Percentiles rank a stretch among this genome's conserved stretches.
Conservation (phyloP, 2,329 filamentous ascomycete genomes). For the Talaromyces atroroseus region DNA sequence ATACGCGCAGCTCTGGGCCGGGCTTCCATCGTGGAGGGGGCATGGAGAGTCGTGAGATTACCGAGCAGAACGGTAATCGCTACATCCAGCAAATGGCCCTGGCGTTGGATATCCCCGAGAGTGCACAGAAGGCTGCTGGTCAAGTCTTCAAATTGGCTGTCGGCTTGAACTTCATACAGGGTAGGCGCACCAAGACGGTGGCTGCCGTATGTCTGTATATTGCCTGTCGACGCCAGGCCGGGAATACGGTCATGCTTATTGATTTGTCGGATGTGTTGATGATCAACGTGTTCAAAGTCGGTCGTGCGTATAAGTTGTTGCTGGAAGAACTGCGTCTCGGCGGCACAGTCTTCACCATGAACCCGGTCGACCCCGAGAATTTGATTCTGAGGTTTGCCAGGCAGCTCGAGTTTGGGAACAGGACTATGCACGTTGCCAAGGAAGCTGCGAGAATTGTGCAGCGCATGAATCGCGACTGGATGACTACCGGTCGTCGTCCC, state of each 20-base stretch:
- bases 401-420: conserved; percentile 82
- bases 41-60: conserved; percentile 46
- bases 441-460: conserved; percentile 83
- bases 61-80: conserved; percentile 40
- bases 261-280: conserved; percentile 82
- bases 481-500: conserved; percentile 87
- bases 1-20: conserved; percentile 57
- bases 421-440: conserved; percentile 76
- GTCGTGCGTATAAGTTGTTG: conserved; percentile 80
- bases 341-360: conserved; percentile 61
- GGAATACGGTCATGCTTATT: conserved; percentile 87
- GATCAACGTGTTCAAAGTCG: conserved; percentile 88
- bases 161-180: conserved; percentile 73
- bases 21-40: conserved; percentile 44
- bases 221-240: conserved; percentile 71
- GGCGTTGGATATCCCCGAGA: conserved; percentile 48
- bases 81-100: conserved; percentile 40
- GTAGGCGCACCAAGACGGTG: conserved; percentile 77
- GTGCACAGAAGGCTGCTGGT: conserved; percentile 59
- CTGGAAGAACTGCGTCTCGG: conserved; percentile 53
- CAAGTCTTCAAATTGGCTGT: conserved; percentile 73
- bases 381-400: conserved; percentile 86
- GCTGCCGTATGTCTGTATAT: conserved; percentile 88
- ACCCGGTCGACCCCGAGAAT: conserved; percentile 78
- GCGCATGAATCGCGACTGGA: conserved; percentile 96